Conservation (phyloP, 306 rosid genomes). For the Cucumis hystrix region DNA sequence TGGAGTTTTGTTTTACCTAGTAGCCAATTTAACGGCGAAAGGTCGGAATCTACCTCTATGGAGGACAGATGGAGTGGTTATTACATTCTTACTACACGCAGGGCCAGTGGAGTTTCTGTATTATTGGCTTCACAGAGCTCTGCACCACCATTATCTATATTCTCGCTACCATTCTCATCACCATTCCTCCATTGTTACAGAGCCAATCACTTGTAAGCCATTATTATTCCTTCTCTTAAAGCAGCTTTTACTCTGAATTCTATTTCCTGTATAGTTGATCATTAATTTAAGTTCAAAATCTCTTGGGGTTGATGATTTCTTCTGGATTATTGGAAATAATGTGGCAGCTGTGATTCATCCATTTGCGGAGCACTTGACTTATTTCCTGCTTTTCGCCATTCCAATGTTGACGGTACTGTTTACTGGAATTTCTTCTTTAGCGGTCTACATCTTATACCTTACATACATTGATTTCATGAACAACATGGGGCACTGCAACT, state of each 20-base stretch:
- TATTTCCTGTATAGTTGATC: not conserved
- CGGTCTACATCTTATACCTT: not conserved
- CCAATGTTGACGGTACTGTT: constrained; percentile 6
- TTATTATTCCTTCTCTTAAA: not conserved
- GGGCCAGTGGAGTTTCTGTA: constrained; percentile 31
- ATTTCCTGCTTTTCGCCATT: constrained; percentile 19
- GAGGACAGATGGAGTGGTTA: constrained; percentile 21
- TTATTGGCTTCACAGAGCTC: constrained; percentile 45
- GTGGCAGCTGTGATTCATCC: constrained; percentile 40
- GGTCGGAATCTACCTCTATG: constrained; percentile 9
- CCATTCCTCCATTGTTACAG: constrained; percentile 39
- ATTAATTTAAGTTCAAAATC: not conserved
- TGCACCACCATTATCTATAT: constrained; percentile 39
- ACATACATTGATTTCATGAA: constrained; percentile 32
- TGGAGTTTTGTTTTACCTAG: constrained; percentile 8
- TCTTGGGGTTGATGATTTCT: not conserved
- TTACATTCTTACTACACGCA: constrained; percentile 18
- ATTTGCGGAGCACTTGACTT: constrained; percentile 30
- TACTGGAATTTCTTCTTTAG: constrained; percentile 9
- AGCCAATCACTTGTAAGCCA: constrained; percentile 36
- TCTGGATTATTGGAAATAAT: not conserved
- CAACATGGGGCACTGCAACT: constrained; percentile 43
- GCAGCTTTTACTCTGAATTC: no score
- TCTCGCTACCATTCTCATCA: constrained; percentile 44
- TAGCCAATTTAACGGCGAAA: not conserved